Evolutionary conservation across 1,284 basidiomycete genomes (phyloP), one percentile per base, ranked within the genome.

Genomic region (Gastroboletus turbinatus): DNA sequence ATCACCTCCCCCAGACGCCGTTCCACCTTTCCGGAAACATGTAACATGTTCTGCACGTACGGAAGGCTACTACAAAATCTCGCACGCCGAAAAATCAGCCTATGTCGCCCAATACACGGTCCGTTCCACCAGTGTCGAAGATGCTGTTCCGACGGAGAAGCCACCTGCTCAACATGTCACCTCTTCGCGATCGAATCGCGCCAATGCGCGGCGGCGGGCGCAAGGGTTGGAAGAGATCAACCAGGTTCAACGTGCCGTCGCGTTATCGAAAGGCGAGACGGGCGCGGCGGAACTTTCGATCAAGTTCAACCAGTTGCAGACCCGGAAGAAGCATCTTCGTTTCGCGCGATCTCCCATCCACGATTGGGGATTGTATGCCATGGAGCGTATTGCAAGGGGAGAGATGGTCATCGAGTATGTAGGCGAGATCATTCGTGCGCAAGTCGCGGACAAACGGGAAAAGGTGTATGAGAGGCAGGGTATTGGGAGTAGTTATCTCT

Each of bases 371-470:
- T 72, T 99, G 67, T 97, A 96, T 70, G 94, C 95, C 32, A 90
- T 96, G 87, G 94, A 97, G 78, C 85, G 87, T 67, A 98, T 99
- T 65, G 86, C 92, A 16, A 79, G 85, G 21, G 94, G 95, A 6
- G 97, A 99, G 75, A 98, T 99, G 94, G 96, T 99, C 43, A 98
- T 99, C 75, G 97, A 99, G 76, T 99, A 99, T 67, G 97, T 99
- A 10, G 97, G 97, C 33, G 97, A 99, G 78, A 83, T 98, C 59
- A 92, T 97, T 60, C 83, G 97, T 25, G 94, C 96, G 54, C 91
- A 94, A 65, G 94, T 99, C 5, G 96, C 97, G 27, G 97, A 99
- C 70, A 92, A 96, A 71, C 83, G 97, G 52, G 97, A 99, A 78
- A 96, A 97, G 78, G 84, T 87, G 65, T 99, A 99, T 72, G 94